A percentile compares a stretch with the other conserved stretches of the same genome.
Evolutionary conservation across 208 protist species (phyloP).

Genomic region (Acanthamoeba royreba): DNA sequence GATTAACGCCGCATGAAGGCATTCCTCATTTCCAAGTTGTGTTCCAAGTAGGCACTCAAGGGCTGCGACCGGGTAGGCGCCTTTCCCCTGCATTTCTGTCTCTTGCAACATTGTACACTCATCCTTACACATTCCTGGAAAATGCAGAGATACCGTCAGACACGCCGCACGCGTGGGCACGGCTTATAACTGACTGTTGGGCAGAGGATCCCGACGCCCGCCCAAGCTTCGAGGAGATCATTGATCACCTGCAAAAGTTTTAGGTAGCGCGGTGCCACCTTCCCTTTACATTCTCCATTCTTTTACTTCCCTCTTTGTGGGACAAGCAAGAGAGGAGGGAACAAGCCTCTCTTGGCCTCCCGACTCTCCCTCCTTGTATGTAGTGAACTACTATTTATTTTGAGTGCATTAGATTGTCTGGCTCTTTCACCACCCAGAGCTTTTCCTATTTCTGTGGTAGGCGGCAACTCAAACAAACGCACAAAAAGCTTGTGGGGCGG

Average conservation of each 20-base stretch:
- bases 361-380: too few relatives aligned
- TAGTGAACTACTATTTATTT: too few relatives aligned
- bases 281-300: not conserved
- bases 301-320: not conserved
- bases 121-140: too few relatives aligned
- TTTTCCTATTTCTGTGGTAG: too few relatives aligned
- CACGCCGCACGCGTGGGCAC: constrained; percentile 32
- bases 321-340: too few relatives aligned
- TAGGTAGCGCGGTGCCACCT: not conserved
- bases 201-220: constrained; percentile 19
- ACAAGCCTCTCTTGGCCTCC: too few relatives aligned
- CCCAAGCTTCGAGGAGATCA: constrained; percentile 28
- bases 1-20: not conserved
- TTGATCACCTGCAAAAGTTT: constrained; percentile 11
- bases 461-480: too few relatives aligned
- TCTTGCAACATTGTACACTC: not conserved
- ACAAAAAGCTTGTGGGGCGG: too few relatives aligned
- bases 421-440: too few relatives aligned
- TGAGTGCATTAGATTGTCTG: too few relatives aligned
- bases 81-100: not conserved
- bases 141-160: not conserved
- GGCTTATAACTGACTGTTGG: constrained; percentile 20
- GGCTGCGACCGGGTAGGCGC: not conserved
- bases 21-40: constrained; percentile 47
- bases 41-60: constrained; percentile 42